Conservation (phyloP, 352 stramenopile genomes). For the Blastocystis sp. region DNA sequence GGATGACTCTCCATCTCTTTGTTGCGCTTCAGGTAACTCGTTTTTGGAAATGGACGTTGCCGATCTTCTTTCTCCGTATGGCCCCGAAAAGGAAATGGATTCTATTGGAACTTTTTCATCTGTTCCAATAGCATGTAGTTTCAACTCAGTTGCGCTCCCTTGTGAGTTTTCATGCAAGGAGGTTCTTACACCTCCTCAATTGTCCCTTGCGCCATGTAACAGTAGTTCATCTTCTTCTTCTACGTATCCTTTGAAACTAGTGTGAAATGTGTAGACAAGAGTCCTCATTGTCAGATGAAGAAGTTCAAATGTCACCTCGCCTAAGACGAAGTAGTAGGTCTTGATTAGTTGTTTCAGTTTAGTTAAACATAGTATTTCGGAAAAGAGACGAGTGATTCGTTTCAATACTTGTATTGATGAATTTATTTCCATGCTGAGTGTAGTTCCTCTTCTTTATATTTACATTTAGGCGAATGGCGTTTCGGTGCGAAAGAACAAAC, state of each 20-base stretch:
- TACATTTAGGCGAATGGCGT: constrained; percentile 29
- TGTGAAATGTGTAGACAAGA: not conserved
- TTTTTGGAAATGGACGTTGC: no score
- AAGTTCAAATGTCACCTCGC: not conserved
- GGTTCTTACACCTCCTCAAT: not conserved
- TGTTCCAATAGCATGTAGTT: not conserved
- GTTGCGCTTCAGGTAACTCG: not conserved
- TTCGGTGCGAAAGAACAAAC: constrained; percentile 46
- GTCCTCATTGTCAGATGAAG: not conserved
- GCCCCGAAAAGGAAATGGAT: not conserved
- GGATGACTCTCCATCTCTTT: not conserved
- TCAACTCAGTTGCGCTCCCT: constrained; percentile 48
- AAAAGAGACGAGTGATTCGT: constrained; percentile 52
- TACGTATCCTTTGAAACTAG: not conserved
- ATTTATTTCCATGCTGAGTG: constrained; percentile 42
- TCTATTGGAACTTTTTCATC: not conserved
- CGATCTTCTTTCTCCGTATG: not conserved
- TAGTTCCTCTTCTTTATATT: not conserved
- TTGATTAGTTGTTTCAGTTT: not conserved
- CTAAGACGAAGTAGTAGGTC: constrained; percentile 20
- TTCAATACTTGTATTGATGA: constrained; percentile 59
- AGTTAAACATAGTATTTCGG: constrained; percentile 58
- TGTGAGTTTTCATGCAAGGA: not conserved
- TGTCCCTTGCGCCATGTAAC: not conserved
- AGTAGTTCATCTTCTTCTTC: not conserved